Evolutionary conservation across 495 filamentous ascomycete species (phyloP).

Genomic region (Penicillium psychrofluorescens): DNA sequence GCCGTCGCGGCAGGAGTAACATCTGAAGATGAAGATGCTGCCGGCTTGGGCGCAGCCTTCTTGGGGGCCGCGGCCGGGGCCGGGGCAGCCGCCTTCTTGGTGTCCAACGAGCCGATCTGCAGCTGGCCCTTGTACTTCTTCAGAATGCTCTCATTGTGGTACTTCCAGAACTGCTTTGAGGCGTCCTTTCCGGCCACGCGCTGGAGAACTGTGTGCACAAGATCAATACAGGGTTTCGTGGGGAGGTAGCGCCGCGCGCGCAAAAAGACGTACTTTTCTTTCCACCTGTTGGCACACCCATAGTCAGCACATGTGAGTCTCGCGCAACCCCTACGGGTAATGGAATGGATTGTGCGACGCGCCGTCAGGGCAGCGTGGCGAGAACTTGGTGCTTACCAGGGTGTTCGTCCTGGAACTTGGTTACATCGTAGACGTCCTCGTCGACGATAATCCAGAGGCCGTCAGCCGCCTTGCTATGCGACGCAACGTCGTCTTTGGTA

Average conservation of each 20-base stretch:
- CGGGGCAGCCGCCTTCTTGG: constrained; percentile 60
- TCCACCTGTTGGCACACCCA: constrained; percentile 51
- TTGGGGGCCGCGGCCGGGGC: constrained; percentile 41
- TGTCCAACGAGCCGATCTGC: constrained; percentile 83
- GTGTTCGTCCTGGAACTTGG: constrained; percentile 89
- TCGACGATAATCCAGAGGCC: constrained; percentile 88
- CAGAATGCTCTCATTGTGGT: constrained; percentile 89
- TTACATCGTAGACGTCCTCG: constrained; percentile 93
- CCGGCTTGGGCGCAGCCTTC: constrained; percentile 45
- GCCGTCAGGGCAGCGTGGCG: too few relatives aligned
- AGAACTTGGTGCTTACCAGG: constrained; percentile 49
- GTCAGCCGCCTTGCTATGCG: constrained; percentile 73
- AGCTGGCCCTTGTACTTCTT: constrained; percentile 91
- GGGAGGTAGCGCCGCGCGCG: background rate
- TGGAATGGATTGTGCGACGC: too few relatives aligned
- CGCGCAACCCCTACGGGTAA: background rate
- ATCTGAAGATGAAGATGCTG: constrained; percentile 22
- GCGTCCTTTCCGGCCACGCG: constrained; percentile 94
- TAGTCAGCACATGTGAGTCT: constrained; percentile 13
- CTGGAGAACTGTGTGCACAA: constrained; percentile 56
- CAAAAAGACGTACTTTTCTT: constrained; percentile 71
- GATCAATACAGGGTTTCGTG: constrained; percentile 13
- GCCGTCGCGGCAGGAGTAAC: constrained; percentile 33
- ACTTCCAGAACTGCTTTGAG: constrained; percentile 99
- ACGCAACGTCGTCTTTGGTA: constrained; percentile 73